A percentile compares a stretch with the other conserved stretches of the same genome.
Conservation (phyloP, 805 yeast genomes). For the Zygotorulaspora chibaensis region DNA sequence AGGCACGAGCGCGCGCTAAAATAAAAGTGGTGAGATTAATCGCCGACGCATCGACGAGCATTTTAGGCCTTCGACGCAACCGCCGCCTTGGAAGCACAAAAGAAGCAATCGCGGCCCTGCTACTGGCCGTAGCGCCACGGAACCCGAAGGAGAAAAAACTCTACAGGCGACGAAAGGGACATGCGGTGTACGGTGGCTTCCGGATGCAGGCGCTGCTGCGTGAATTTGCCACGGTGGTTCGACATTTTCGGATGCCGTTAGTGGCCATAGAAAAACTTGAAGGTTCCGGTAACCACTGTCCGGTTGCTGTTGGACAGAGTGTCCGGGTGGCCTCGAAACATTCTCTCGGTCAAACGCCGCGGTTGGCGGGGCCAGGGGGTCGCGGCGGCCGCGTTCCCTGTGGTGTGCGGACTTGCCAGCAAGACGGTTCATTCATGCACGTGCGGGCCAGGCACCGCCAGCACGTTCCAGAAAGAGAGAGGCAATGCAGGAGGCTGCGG, state of each 20-base stretch:
- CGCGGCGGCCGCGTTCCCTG: not conserved
- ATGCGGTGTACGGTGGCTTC: not conserved
- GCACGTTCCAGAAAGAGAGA: too few species aligned
- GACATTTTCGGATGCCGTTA: not conserved
- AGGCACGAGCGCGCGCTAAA: not conserved
- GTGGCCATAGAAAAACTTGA: not conserved
- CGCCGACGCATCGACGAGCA: not conserved
- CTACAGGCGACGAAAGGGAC: not conserved
- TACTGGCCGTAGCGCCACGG: too few species aligned
- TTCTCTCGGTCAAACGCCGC: too few species aligned
- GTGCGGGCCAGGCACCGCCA: too few species aligned
- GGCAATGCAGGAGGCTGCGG: not conserved
- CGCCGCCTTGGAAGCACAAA: not conserved
- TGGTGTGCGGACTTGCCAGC: not conserved
- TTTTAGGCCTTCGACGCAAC: not conserved
- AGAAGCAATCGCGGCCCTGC: not conserved
- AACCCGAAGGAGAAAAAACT: not conserved
- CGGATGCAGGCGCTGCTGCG: not conserved
- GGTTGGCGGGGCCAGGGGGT: not conserved
- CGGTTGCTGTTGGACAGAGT: not conserved
- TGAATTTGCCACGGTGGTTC: not conserved
- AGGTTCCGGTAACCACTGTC: not conserved
- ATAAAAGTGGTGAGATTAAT: conserved; percentile 1
- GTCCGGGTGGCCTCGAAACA: not conserved
- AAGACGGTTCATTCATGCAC: too few species aligned